Percentiles rank a stretch among this genome's conserved stretches.
Conservation (phyloP, 306 rosid genomes). For the apple (Malus domestica) region ASM211411v1 NC_041795.1:6503501-6504000, state of each 20-base stretch:
- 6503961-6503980: not conserved
- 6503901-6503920: not conserved
- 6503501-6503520: slow-evolving; percentile 56
- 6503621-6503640: not conserved
- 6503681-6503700: not conserved
- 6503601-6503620: slow-evolving; percentile 6
- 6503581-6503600: not conserved
- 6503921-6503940: not conserved
- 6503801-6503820: slow-evolving; percentile 84
- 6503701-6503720: slow-evolving; percentile 48
- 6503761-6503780: slow-evolving; percentile 70
- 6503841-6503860: slow-evolving; percentile 69
- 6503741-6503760: slow-evolving; percentile 80
- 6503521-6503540: slow-evolving; percentile 51
- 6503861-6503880: slow-evolving; percentile 49
- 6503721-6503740: slow-evolving; percentile 80
- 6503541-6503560: slow-evolving; percentile 48
- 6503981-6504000: not conserved
- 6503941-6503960: not conserved
- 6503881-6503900: not conserved
- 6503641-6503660: not conserved
- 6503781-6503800: slow-evolving; percentile 87
- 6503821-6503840: slow-evolving; percentile 82
- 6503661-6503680: not conserved
- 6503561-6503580: slow-evolving; percentile 22